Evolutionary conservation across 2,329 filamentous ascomycete genomes (phyloP).

Genomic region (Neodidymelliopsis sp.): DNA sequence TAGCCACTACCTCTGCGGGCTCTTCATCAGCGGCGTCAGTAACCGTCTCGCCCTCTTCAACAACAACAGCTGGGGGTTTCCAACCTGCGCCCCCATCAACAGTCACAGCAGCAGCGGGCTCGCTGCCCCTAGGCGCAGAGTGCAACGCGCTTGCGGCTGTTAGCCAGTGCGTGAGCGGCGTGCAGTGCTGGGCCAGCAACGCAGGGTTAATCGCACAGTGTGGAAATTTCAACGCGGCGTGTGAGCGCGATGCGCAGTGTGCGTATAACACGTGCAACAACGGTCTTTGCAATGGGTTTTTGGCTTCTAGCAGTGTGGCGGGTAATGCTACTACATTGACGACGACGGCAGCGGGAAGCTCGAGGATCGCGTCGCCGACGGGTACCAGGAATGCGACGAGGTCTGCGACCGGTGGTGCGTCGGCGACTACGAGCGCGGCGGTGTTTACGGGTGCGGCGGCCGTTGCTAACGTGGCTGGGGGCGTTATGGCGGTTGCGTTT

Average conservation of each 20-base stretch:
- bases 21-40: constrained; percentile 17
- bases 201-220: constrained; percentile 19
- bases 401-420: constrained; percentile 5
- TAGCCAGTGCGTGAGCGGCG: constrained; percentile 20
- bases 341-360: constrained; percentile 7
- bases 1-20: constrained; percentile 10
- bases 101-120: constrained; percentile 22
- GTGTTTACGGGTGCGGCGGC: constrained; percentile 30
- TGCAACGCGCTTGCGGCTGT: constrained; percentile 21
- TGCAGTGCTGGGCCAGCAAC: constrained; percentile 27
- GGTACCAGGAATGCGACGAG: constrained; percentile 8
- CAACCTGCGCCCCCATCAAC: constrained; percentile 19
- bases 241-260: constrained; percentile 22
- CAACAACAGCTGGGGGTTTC: constrained; percentile 3
- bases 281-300: constrained; percentile 25
- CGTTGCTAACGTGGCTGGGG: constrained; percentile 10
- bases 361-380: no score
- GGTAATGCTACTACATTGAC: constrained; percentile 14
- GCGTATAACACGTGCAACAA: constrained; percentile 27
- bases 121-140: constrained; percentile 25
- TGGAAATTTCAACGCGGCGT: constrained; percentile 31
- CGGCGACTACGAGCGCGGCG: constrained; percentile 10
- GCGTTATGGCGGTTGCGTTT: constrained; percentile 20
- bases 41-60: no score
- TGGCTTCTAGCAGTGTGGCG: constrained; percentile 6